Base-by-base conservation (phyloP, 176 grass and related monocot genomes). In the Ampelocalamus luodianensis region DNA sequence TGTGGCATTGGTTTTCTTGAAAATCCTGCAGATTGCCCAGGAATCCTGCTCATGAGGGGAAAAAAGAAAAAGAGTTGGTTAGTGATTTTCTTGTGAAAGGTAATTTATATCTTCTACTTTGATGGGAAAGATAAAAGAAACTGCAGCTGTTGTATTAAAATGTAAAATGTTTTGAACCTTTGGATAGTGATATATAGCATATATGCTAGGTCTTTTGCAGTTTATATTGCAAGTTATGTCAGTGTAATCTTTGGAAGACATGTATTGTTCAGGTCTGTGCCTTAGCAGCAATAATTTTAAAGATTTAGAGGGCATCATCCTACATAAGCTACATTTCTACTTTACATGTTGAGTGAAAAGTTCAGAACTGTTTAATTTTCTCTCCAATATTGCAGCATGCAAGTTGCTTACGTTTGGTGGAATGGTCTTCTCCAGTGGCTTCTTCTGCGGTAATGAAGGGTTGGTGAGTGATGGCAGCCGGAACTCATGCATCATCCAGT, bases 401-500 rank as follows among this genome's bases (percentile, higher is more conserved):
- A 62, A 84, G 58, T 76, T 82, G 53, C 87, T 95, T 92, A 99
- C 97, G 70, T 94, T 96, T 39, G 86, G 88, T 78, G 90, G 90
- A 81, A 99, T 99, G 64, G 73, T 92, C 79, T 92, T 98, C 76
- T 98, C 93, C 14, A 94, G 90, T 62, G 91, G 93, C 77, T 90
- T 89, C 88, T 94, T 96, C 27, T 83, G 86, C 3, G 79, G 84
- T 69, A 89, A 60, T 13, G 88, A 91, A 32, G 92, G 89, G 18
- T 92, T 88, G 0, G 71, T 84, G 56, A 92, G 93, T 5, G 93
- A 94, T 27, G 93, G 97, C 15, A 99, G 87, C 32, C 90, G 90
- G 56, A 99, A 99, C 83, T 94, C 97, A 38, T 99, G 97, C 97
- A 99, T 99, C 97, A 99, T 99, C 97, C 96, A 99, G 74, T 99